phyloP scores from a whole-genome alignment of 495 filamentous ascomycete species.

The Xylaria venustula region DNA sequence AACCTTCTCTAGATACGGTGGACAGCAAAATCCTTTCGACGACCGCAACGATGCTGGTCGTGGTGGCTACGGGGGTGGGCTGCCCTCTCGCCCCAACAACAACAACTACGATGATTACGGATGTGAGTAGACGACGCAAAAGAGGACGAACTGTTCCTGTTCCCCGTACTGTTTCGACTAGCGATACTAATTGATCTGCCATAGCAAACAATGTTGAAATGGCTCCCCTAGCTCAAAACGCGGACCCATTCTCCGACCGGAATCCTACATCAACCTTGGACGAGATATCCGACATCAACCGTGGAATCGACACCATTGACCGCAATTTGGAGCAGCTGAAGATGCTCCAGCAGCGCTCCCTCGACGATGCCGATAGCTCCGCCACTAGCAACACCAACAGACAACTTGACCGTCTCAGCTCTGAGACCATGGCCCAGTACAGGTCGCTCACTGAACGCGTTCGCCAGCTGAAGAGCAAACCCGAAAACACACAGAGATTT shows the following conservation, averaged over 20 bases:
- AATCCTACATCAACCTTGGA: slow-evolving; percentile 77
- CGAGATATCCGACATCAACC: slow-evolving; percentile 75
- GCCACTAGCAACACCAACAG: slow-evolving; percentile 49
- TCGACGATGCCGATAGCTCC: slow-evolving; percentile 59
- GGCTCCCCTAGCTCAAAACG: slow-evolving; percentile 54
- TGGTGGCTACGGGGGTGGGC: slow-evolving; percentile 32
- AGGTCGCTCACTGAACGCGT: slow-evolving; percentile 71
- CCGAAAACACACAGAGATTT: slow-evolving; percentile 69
- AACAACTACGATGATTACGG: slow-evolving; percentile 49
- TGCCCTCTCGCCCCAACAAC: slow-evolving; percentile 36
- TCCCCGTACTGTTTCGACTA: slow-evolving; percentile 4
- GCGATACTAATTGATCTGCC: slow-evolving; percentile 10
- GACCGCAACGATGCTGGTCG: slow-evolving; percentile 37
- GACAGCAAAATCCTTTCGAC: slow-evolving; percentile 51
- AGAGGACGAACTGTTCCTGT: too few species aligned
- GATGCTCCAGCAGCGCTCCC: slow-evolving; percentile 55
- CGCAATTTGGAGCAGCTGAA: slow-evolving; percentile 58
- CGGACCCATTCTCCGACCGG: slow-evolving; percentile 37
- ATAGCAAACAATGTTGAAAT: slow-evolving; percentile 60
- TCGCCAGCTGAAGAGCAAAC: slow-evolving; percentile 74
- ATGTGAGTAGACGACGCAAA: slow-evolving; percentile 34
- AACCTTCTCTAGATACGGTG: slow-evolving; percentile 39
- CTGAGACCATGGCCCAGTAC: slow-evolving; percentile 79
- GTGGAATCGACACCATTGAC: slow-evolving; percentile 73
- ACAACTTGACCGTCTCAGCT: slow-evolving; percentile 57